These are phyloP conservation scores for Alternaria longipes DNA, from an alignment of 2,329 filamentous ascomycete genomes.

Conservation along the genomic window DNA sequence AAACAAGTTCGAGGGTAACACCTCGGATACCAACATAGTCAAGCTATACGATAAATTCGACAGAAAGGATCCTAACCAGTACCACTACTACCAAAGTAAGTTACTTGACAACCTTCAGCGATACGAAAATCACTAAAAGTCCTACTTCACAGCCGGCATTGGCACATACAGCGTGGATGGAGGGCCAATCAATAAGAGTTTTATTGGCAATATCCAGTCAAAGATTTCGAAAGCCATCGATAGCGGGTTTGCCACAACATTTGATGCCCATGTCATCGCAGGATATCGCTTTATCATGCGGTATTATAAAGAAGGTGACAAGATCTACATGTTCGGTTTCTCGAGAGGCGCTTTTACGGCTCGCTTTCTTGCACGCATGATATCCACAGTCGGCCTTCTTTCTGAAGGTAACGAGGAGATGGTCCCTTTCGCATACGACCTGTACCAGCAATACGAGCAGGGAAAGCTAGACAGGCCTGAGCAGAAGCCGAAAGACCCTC, in stretches of 20 bases:
- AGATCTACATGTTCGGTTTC: conserved; percentile 50
- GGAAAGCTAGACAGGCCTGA: conserved; percentile 33
- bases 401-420: conserved; percentile 34
- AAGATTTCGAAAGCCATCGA: conserved; percentile 21
- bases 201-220: conserved; percentile 3
- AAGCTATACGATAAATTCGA: conserved; percentile 31
- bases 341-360: conserved; percentile 48
- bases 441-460: conserved; percentile 17
- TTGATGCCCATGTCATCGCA: conserved; percentile 26
- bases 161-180: conserved; percentile 22
- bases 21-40: conserved; percentile 32
- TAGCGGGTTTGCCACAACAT: conserved; percentile 19
- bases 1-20: conserved; percentile 27
- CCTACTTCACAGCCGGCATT: conserved; percentile 5
- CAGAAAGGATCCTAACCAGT: conserved; percentile 5
- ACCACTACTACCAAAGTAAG: too few species aligned
- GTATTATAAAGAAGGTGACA: conserved; percentile 41
- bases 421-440: conserved; percentile 30
- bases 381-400: conserved; percentile 31
- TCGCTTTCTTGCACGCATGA: conserved; percentile 43
- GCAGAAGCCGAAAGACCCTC: conserved; percentile 48
- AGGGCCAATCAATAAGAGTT: background rate
- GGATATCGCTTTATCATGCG: conserved; percentile 48
- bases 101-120: background rate
- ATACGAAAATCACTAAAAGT: background rate